Percentiles rank a stretch among this genome's conserved stretches.
Conservation (phyloP, 352 stramenopile genomes). For the Achlya hypogyna region DNA sequence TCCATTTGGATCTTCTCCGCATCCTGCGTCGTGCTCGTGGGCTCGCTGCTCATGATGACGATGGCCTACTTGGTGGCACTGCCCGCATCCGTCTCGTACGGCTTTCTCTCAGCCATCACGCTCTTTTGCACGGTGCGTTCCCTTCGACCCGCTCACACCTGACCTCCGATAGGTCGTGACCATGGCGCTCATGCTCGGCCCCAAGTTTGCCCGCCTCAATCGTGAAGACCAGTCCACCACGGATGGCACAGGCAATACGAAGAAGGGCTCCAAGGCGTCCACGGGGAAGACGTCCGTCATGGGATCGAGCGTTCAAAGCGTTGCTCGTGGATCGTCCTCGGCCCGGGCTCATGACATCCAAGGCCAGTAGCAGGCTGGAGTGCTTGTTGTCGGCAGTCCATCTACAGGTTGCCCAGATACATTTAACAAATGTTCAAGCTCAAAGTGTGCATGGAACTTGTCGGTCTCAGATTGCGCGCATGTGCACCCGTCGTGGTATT, state of each 20-base stretch:
- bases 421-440: too few relatives aligned
- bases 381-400: too few relatives aligned
- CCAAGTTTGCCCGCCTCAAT: neutral
- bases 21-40: slow-evolving; percentile 33
- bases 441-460: too few relatives aligned
- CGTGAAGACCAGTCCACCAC: neutral
- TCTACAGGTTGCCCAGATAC: too few relatives aligned
- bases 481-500: too few relatives aligned
- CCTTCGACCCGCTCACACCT: neutral
- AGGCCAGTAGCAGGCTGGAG: too few relatives aligned
- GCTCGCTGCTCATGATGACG: slow-evolving; percentile 17
- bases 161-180: neutral
- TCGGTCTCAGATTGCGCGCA: too few relatives aligned
- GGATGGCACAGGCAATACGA: neutral
- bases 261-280: neutral
- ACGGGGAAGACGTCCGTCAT: neutral
- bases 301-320: neutral
- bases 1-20: slow-evolving; percentile 54
- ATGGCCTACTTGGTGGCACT: neutral
- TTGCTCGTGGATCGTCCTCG: neutral
- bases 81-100: neutral
- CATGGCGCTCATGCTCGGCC: slow-evolving; percentile 3
- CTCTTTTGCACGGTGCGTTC: slow-evolving; percentile 27
- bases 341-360: neutral
- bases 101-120: neutral